These are phyloP conservation scores for Alternaria longipes DNA, from an alignment of 2,329 filamentous ascomycete species.

Conservation along the genomic window DNA sequence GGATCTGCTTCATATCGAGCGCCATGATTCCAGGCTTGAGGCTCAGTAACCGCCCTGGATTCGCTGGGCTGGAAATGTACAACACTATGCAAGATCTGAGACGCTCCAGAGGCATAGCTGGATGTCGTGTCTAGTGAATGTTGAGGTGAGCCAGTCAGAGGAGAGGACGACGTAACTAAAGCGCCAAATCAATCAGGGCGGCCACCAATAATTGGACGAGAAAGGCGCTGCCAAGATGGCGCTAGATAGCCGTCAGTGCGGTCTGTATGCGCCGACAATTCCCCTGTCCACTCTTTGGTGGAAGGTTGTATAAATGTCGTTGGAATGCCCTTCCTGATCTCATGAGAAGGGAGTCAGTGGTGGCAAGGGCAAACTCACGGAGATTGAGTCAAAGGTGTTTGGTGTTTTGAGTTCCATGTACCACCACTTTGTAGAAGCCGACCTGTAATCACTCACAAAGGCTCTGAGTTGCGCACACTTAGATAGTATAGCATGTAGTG, in stretches of 20 bases:
- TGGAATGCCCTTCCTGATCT: not conserved
- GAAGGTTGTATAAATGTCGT: not conserved
- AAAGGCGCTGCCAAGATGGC: slow-evolving; percentile 15
- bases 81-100: slow-evolving; percentile 47
- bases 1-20: slow-evolving; percentile 42
- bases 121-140: slow-evolving; percentile 41
- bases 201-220: slow-evolving; percentile 34
- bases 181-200: slow-evolving; percentile 32
- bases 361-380: not conserved
- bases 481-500: slow-evolving; percentile 1
- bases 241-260: slow-evolving; percentile 17
- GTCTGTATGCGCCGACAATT: slow-evolving; percentile 20
- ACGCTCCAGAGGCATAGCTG: slow-evolving; percentile 44
- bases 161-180: slow-evolving; percentile 27
- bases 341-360: not conserved
- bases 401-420: not conserved
- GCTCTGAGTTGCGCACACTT: not conserved
- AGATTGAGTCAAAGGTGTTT: not conserved
- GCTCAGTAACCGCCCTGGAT: slow-evolving; percentile 50
- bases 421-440: not conserved
- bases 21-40: slow-evolving; percentile 42
- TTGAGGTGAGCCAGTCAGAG: slow-evolving; percentile 40
- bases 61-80: slow-evolving; percentile 47
- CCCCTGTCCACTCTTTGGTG: slow-evolving; percentile 3
- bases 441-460: not conserved